These are phyloP conservation scores for Papilionanthe hybrid DNA, from an alignment of 116 monocot genomes.

Conservation along the genomic window DNA sequence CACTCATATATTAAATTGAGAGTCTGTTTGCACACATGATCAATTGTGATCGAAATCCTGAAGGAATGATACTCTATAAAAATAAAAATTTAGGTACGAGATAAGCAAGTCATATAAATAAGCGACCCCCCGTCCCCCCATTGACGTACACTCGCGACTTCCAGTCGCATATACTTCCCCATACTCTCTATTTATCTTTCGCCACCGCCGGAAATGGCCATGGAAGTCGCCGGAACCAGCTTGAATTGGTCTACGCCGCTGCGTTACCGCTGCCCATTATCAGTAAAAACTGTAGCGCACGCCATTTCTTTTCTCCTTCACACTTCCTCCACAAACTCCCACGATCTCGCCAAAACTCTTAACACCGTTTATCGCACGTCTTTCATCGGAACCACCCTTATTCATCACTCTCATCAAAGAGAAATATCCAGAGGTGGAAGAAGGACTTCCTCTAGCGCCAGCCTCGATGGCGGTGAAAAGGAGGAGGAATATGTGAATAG, in stretches of 20 bases:
- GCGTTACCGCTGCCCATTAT: background rate
- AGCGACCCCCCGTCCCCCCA: too few species aligned
- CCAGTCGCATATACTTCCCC: background rate
- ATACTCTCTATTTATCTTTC: background rate
- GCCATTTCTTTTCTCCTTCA: constrained; percentile 2
- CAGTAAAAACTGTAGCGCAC: constrained; percentile 2
- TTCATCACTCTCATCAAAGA: constrained; percentile 1
- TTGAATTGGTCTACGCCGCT: constrained; percentile 13
- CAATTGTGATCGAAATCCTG: too few species aligned
- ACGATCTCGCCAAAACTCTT: background rate
- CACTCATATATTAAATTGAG: too few species aligned
- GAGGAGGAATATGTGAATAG: constrained; percentile 40
- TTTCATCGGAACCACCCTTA: constrained; percentile 12
- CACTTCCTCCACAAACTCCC: background rate
- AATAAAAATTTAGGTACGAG: background rate
- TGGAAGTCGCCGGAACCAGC: constrained; percentile 16
- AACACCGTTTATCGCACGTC: background rate
- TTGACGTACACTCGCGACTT: background rate
- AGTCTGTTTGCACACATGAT: too few species aligned
- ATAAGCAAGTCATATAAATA: background rate
- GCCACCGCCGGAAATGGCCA: constrained; percentile 13
- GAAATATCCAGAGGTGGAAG: constrained; percentile 1
- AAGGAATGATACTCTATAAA: too few species aligned
- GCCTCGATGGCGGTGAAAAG: constrained; percentile 25
- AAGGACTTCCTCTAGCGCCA: constrained; percentile 18